A percentile compares a stretch with the other conserved stretches of the same genome.
Evolutionary conservation across 2,329 filamentous ascomycete species (phyloP).

Genomic region (Chaetomiaceae sp.): DNA sequence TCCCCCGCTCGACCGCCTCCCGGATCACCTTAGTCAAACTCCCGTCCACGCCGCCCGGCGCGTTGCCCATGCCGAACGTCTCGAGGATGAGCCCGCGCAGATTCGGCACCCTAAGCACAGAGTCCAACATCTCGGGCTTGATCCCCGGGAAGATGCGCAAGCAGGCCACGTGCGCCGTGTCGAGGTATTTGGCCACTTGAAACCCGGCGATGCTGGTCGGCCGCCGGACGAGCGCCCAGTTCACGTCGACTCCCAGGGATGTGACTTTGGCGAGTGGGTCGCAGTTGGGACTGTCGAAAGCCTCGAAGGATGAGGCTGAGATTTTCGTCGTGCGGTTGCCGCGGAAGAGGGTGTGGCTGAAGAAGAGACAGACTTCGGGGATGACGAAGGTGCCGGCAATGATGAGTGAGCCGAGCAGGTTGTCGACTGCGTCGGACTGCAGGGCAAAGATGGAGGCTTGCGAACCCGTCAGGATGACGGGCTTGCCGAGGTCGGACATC

Average conservation of each 20-base stretch:
- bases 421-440: constrained; percentile 88
- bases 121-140: constrained; percentile 87
- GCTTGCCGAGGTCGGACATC: constrained; percentile 85
- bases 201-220: constrained; percentile 72
- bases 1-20: constrained; percentile 71
- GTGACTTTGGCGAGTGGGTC: constrained; percentile 77
- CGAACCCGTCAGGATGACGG: constrained; percentile 78
- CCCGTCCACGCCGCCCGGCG: constrained; percentile 75
- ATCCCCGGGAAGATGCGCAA: constrained; percentile 89
- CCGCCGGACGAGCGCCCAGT: constrained; percentile 72
- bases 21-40: constrained; percentile 73
- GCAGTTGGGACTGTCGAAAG: constrained; percentile 84
- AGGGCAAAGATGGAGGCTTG: constrained; percentile 85
- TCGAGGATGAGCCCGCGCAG: constrained; percentile 80
- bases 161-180: constrained; percentile 86
- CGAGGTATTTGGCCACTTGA: constrained; percentile 66
- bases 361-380: constrained; percentile 89
- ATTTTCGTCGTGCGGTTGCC: constrained; percentile 87
- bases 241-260: constrained; percentile 73
- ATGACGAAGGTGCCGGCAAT: constrained; percentile 90
- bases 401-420: constrained; percentile 81
- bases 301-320: constrained; percentile 78
- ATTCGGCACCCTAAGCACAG: constrained; percentile 70
- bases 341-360: constrained; percentile 84
- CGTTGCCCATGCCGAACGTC: constrained; percentile 90